Evolutionary conservation across 1,284 basidiomycete genomes (phyloP).

Genomic region (Sanguinoderma infundibulare): DNA sequence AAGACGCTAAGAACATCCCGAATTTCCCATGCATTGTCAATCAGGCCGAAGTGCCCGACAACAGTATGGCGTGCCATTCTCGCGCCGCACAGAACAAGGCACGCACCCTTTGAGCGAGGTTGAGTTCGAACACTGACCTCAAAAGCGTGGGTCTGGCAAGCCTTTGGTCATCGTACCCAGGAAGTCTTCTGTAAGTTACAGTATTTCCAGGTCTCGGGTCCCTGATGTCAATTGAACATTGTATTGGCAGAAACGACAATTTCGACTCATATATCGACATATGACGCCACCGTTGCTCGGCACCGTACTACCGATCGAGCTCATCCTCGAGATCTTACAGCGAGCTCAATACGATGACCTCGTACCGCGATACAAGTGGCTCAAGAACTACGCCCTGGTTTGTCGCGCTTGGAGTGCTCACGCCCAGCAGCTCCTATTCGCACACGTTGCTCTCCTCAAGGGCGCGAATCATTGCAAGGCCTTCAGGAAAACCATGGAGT

Average conservation of each 20-base stretch:
- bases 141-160: not conserved
- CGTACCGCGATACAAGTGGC: conserved; percentile 34
- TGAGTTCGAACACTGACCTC: not conserved
- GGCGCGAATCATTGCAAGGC: conserved; percentile 18
- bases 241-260: not conserved
- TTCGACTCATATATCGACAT: not conserved
- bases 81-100: too few species aligned
- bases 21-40: too few species aligned
- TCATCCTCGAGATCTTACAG: conserved; percentile 11
- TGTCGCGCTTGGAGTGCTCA: conserved; percentile 60
- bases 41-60: not conserved
- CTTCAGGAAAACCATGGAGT: conserved; percentile 8
- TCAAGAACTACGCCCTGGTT: conserved; percentile 58
- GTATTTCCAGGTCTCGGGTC: not conserved
- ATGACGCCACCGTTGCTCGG: too few species aligned
- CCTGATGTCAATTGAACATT: too few species aligned
- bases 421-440: conserved; percentile 65
- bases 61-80: too few species aligned
- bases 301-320: conserved; percentile 16
- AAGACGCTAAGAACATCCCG: too few species aligned
- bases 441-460: conserved; percentile 49
- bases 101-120: not conserved
- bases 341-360: conserved; percentile 22
- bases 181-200: not conserved
- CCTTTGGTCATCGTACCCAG: not conserved